Conservation (phyloP, 2,329 filamentous ascomycete genomes). For the Phoma sp. region DNA sequence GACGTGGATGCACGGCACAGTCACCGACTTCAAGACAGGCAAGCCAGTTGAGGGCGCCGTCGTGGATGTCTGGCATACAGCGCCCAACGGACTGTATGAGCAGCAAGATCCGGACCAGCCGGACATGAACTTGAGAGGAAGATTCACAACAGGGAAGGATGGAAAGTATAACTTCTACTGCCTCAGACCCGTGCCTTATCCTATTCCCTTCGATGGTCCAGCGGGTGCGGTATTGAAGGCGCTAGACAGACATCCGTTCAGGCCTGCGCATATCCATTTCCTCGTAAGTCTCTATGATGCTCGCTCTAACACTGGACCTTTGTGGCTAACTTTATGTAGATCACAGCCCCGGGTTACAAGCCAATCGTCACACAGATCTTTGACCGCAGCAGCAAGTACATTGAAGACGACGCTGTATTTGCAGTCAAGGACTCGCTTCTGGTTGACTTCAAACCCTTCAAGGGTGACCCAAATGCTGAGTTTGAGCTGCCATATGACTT, state of each 20-base stretch:
- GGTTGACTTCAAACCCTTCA: slow-evolving; percentile 63
- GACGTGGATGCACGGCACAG: slow-evolving; percentile 70
- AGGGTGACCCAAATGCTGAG: slow-evolving; percentile 60
- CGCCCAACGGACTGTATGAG: slow-evolving; percentile 72
- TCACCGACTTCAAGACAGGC: slow-evolving; percentile 66
- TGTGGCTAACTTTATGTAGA: slow-evolving; percentile 38
- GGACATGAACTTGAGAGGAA: slow-evolving; percentile 77
- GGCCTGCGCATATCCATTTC: slow-evolving; percentile 71
- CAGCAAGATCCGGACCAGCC: slow-evolving; percentile 75
- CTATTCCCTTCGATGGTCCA: slow-evolving; percentile 64
- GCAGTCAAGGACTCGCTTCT: slow-evolving; percentile 66
- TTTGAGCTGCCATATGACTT: slow-evolving; percentile 64
- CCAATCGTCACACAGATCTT: slow-evolving; percentile 81
- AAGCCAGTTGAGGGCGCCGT: slow-evolving; percentile 70
- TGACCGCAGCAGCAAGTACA: slow-evolving; percentile 69
- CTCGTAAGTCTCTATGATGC: slow-evolving; percentile 52
- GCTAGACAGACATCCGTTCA: slow-evolving; percentile 67
- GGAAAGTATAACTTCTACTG: slow-evolving; percentile 65
- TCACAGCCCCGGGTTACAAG: slow-evolving; percentile 66
- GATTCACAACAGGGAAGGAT: slow-evolving; percentile 71
- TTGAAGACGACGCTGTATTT: slow-evolving; percentile 66
- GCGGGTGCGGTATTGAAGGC: slow-evolving; percentile 65
- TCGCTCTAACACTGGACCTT: background rate
- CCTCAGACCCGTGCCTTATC: slow-evolving; percentile 57
- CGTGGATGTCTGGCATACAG: slow-evolving; percentile 82